Evolutionary conservation across 768 basidiomycete species (phyloP).

Genomic region (Boletus pseudo-olivaceus): DNA sequence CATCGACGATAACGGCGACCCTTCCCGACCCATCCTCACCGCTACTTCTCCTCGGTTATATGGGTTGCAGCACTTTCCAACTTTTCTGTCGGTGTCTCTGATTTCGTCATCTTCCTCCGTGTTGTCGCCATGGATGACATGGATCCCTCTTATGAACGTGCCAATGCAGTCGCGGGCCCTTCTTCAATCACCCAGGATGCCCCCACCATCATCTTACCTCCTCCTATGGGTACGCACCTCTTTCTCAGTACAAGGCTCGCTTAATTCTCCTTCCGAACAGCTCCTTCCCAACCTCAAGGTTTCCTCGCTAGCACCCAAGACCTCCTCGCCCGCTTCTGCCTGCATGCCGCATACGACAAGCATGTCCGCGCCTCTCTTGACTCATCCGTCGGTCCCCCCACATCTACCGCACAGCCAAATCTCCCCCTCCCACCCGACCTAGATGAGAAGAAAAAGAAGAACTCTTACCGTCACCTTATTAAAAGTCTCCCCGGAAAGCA

Average conservation of each 20-base stretch:
- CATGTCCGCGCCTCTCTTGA: conserved; percentile 59
- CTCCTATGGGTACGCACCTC: conserved; percentile 30
- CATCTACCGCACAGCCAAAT: conserved; percentile 31
- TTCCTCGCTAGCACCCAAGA: conserved; percentile 75
- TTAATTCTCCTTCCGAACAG: conserved; percentile 23
- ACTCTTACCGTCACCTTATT: conserved; percentile 73
- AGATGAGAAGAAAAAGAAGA: conserved; percentile 69
- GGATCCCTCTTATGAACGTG: conserved; percentile 28
- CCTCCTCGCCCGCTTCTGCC: conserved; percentile 67
- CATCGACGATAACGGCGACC: conserved; percentile 29
- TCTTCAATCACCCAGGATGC: conserved; percentile 36
- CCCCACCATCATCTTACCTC: conserved; percentile 29
- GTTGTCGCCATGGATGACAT: conserved; percentile 30
- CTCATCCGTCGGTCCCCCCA: conserved; percentile 20
- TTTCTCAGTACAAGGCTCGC: conserved; percentile 2
- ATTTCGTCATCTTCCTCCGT: conserved; percentile 18
- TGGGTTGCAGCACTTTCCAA: conserved; percentile 12
- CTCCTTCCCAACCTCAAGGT: conserved; percentile 32
- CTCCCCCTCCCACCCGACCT: conserved; percentile 49
- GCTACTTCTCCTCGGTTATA: conserved; percentile 6
- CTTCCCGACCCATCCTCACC: not conserved
- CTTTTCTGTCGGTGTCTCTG: conserved; percentile 20
- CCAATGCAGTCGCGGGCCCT: conserved; percentile 64
- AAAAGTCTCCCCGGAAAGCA: conserved; percentile 78
- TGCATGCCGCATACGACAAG: conserved; percentile 74